phyloP scores from a whole-genome alignment of 371 early-diverging fungal species.

The Rhizopus delemar region DNA sequence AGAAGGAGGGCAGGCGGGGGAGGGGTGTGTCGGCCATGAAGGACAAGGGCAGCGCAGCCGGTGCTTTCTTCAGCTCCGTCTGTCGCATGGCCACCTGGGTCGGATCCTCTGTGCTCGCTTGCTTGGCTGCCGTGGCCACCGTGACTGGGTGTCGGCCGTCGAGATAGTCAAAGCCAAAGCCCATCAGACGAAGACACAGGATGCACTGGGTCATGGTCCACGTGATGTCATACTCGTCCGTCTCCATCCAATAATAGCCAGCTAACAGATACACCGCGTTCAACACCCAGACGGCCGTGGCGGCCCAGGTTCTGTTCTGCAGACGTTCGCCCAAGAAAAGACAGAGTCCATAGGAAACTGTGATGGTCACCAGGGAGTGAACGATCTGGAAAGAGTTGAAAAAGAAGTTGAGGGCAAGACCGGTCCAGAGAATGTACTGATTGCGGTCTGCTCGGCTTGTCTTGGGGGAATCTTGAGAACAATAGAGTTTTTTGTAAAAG shows the following conservation, averaged over 20 bases:
- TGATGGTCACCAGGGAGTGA: constrained; percentile 59
- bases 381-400: constrained; percentile 60
- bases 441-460: constrained; percentile 51
- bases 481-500: constrained; percentile 34
- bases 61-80: too few relatives aligned
- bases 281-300: constrained; percentile 55
- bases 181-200: constrained; percentile 72
- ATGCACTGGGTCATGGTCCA: constrained; percentile 81
- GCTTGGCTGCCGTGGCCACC: too few relatives aligned
- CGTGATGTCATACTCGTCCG: constrained; percentile 66
- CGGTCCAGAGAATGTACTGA: constrained; percentile 49
- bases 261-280: constrained; percentile 61
- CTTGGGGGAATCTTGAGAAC: constrained; percentile 28
- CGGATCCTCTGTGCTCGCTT: too few relatives aligned
- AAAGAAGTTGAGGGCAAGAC: constrained; percentile 57
- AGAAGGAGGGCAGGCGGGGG: constrained; percentile 47
- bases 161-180: constrained; percentile 66
- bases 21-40: constrained; percentile 43
- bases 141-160: constrained; percentile 47
- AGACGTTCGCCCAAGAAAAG: constrained; percentile 38
- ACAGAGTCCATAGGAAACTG: constrained; percentile 53
- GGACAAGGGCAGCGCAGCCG: constrained; percentile 30
- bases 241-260: constrained; percentile 57
- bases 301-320: constrained; percentile 44
- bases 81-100: not conserved